Conservation (phyloP, 2,329 filamentous ascomycete species). For the Drechslerella stenobrocha region DNA sequence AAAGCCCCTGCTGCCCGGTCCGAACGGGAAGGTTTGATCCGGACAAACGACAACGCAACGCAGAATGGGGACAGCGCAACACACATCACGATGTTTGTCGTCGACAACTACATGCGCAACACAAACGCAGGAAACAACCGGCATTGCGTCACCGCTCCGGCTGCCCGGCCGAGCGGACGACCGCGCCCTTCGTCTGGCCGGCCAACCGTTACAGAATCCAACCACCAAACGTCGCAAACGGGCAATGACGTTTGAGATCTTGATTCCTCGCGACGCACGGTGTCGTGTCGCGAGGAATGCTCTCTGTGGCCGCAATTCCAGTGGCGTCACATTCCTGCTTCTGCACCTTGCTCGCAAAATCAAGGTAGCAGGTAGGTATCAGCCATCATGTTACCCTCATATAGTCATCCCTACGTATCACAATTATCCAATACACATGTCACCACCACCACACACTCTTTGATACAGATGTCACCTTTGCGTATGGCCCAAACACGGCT, state of each 20-base stretch:
- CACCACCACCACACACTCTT: too few species aligned
- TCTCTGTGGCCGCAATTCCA: not conserved
- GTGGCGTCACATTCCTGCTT: conserved; percentile 5
- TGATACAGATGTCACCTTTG: too few species aligned
- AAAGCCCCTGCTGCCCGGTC: conserved; percentile 1
- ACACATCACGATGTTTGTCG: not conserved
- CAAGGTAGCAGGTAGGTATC: too few species aligned
- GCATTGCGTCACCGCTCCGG: not conserved
- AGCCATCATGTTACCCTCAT: too few species aligned
- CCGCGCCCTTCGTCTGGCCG: too few species aligned
- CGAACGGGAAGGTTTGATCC: not conserved
- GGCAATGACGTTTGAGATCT: not conserved
- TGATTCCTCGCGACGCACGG: not conserved
- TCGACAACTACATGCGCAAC: not conserved
- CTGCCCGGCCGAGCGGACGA: too few species aligned
- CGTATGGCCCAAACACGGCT: too few species aligned
- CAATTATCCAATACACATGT: too few species aligned
- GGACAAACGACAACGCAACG: conserved; percentile 12
- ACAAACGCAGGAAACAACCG: not conserved
- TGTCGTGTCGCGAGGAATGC: conserved; percentile 5
- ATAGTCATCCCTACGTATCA: too few species aligned
- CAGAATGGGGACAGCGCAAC: not conserved
- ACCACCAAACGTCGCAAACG: not conserved
- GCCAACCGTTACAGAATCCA: too few species aligned
- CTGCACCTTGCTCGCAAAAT: not conserved